A percentile compares a stretch with the other conserved stretches of the same genome.
These are phyloP conservation scores for Melampsora occidentalis DNA, from an alignment of 1,284 basidiomycete species.

Conservation along the genomic window DNA sequence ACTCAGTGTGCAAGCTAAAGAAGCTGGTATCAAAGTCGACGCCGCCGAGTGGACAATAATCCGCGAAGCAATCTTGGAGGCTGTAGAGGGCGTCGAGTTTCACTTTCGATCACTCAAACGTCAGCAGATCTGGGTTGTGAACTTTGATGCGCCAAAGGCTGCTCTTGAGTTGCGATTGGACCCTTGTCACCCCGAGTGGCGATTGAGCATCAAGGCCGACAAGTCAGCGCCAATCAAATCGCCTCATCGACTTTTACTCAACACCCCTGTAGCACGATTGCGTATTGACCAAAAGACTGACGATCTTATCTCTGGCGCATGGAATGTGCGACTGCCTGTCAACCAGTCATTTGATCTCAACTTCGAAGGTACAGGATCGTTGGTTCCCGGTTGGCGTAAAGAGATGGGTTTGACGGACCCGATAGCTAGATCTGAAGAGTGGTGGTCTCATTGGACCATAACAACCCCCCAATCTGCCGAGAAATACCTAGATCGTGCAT, in stretches of 20 bases:
- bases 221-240: conserved; percentile 72
- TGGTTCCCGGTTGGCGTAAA: conserved; percentile 79
- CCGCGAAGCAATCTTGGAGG: conserved; percentile 67
- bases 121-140: conserved; percentile 79
- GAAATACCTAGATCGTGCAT: conserved; percentile 68
- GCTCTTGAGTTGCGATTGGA: conserved; percentile 73
- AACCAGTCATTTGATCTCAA: conserved; percentile 61
- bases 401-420: conserved; percentile 72
- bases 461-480: conserved; percentile 60
- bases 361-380: conserved; percentile 67
- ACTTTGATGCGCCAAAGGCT: conserved; percentile 71
- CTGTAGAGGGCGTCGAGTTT: conserved; percentile 63
- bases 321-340: conserved; percentile 78
- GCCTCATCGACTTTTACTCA: conserved; percentile 70
- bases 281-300: conserved; percentile 53
- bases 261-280: conserved; percentile 75
- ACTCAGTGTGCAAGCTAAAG: conserved; percentile 62
- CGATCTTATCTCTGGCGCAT: conserved; percentile 66
- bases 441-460: conserved; percentile 66
- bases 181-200: conserved; percentile 77
- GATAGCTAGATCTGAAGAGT: conserved; percentile 65
- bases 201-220: conserved; percentile 70
- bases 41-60: conserved; percentile 65
- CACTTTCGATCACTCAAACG: conserved; percentile 81
- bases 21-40: conserved; percentile 50